Base-by-base conservation (phyloP, 345 rosid genomes). In the Euphorbia lathyris region DNA sequence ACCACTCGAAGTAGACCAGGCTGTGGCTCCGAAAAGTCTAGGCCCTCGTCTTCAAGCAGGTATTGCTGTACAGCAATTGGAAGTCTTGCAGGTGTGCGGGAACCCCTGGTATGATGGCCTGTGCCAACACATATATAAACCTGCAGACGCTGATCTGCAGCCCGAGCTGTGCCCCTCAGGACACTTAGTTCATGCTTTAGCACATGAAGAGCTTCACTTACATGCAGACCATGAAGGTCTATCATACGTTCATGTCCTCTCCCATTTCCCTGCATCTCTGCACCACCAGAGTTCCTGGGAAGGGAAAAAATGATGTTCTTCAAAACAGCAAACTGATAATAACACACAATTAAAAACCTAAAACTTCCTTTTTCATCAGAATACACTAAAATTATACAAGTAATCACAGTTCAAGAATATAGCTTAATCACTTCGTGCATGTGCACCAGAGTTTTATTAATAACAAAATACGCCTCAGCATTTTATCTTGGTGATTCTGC, bases 181-280 rank as follows among this genome's bases (percentile, higher is more conserved):
- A 88, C 83, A 47, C 85, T 83, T 23, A 92, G 84, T 71, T 92
- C 99, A 9, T 90, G 95, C 84, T 87, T 95, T 77, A 95, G 86
- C 74, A 86, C 80, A 56, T 86, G 91, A 73, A 95, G 74, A 61
- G 99, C 98, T 83, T 92, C 99, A 17, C 81, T 87, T 23, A 90
- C 96, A 71, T 95, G 99, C 75, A 95, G 81, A 56, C 99, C 99
- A 20, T 95, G 99, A 70, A 95, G 86, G 82, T 95, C 99, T 80
- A 95, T 95, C 91, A 95, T 92, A 70, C 90, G 84, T 74, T 92
- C 97, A 36, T 81, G 86, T 43, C 93, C 97, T 85, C 97, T 84
- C 47, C 79, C 84, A 74, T 81, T 73, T 57, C 76, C 82, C 60
- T 86, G 84, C 75, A 79, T 79, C 69, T 88, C 96, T 58, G 76